phyloP scores from a whole-genome alignment of 2,329 filamentous ascomycete genomes.

The Sphaceloma murrayae region DNA sequence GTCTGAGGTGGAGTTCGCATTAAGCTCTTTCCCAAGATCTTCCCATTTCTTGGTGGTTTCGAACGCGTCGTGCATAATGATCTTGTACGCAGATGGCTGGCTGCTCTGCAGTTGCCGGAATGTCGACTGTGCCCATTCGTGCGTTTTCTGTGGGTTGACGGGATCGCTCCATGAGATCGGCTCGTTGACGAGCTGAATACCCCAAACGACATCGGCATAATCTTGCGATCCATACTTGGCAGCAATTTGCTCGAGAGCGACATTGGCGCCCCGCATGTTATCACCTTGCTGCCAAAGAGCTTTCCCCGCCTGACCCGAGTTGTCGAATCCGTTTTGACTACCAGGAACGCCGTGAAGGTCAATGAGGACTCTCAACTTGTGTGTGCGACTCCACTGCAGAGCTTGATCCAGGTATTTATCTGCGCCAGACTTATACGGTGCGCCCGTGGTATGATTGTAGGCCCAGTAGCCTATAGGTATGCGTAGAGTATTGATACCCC shows the following conservation, averaged over 20 bases:
- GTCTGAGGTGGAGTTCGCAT: conserved; percentile 24
- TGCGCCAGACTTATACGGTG: conserved; percentile 39
- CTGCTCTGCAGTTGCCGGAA: conserved; percentile 28
- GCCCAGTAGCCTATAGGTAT: conserved; percentile 49
- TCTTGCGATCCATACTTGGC: conserved; percentile 32
- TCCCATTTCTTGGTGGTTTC: conserved; percentile 27
- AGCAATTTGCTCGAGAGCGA: conserved; percentile 32
- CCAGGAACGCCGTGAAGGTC: conserved; percentile 76
- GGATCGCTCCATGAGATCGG: conserved; percentile 32
- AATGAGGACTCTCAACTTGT: conserved; percentile 40
- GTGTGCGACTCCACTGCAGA: conserved; percentile 20
- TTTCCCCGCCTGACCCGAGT: conserved; percentile 19
- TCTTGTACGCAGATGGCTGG: conserved; percentile 28
- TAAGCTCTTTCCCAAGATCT: conserved; percentile 22
- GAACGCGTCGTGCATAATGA: conserved; percentile 36
- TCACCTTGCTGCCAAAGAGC: conserved; percentile 19
- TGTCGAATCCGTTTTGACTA: conserved; percentile 32
- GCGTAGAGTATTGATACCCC: conserved; percentile 35
- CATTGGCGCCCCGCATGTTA: conserved; percentile 29
- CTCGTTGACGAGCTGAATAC: conserved; percentile 38
- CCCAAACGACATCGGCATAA: conserved; percentile 36
- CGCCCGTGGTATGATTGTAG: conserved; percentile 32
- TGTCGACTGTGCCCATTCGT: conserved; percentile 30
- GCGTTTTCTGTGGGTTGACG: conserved; percentile 27
- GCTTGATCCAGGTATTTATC: conserved; percentile 37